phyloP scores from a whole-genome alignment of 352 stramenopile genomes.

The Phytophthora hybrid region DNA sequence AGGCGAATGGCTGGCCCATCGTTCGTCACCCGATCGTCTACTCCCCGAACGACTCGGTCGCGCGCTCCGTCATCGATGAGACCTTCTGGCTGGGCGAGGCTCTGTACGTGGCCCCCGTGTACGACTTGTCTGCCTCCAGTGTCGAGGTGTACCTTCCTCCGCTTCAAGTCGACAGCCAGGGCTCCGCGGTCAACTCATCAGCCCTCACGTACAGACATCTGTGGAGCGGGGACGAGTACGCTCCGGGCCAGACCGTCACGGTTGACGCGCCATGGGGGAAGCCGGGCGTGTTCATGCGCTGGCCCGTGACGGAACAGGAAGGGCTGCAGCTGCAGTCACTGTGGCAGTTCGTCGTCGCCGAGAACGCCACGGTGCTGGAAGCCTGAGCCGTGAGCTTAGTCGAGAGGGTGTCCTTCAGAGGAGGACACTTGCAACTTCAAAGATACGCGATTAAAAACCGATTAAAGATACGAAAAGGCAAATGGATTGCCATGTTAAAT shows the following conservation, averaged over 20 bases:
- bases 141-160: conserved; percentile 37
- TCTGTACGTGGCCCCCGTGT: conserved; percentile 40
- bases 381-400: neutral
- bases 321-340: conserved; percentile 34
- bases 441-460: no score
- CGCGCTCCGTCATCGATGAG: conserved; percentile 30
- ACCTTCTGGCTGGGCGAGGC: conserved; percentile 40
- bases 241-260: conserved; percentile 26
- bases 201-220: conserved; percentile 31
- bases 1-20: conserved; percentile 31
- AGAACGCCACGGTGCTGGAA: conserved; percentile 21
- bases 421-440: conserved; percentile 8
- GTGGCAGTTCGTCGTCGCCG: conserved; percentile 31
- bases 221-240: conserved; percentile 31
- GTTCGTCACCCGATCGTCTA: conserved; percentile 39
- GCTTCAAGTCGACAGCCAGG: conserved; percentile 35
- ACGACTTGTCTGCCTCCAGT: conserved; percentile 30
- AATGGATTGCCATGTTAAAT: no score
- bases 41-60: conserved; percentile 29
- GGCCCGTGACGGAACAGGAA: conserved; percentile 36
- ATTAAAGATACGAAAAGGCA: no score
- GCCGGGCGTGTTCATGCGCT: conserved; percentile 38
- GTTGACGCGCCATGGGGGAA: conserved; percentile 31
- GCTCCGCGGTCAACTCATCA: conserved; percentile 26
- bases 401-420: conserved; percentile 4